Conservation (phyloP, 129 eudicot genomes). For the Logfia minima region DNA sequence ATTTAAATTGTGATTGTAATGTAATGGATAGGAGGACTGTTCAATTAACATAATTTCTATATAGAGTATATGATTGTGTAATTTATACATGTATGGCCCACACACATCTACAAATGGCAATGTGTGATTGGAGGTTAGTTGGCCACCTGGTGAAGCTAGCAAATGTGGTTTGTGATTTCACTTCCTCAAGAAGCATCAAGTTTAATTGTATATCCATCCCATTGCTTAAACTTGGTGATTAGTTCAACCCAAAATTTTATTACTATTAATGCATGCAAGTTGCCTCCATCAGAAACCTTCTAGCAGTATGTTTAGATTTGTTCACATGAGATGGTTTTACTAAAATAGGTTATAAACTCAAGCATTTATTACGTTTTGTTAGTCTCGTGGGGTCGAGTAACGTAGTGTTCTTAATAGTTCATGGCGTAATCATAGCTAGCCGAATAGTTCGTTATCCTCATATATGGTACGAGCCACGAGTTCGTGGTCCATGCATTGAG, state of each 20-base stretch:
- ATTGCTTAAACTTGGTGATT: conserved; percentile 7
- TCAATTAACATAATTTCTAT: not conserved
- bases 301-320: conserved; percentile 20
- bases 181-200: conserved; percentile 9
- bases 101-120: conserved; percentile 24
- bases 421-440: conserved; percentile 27
- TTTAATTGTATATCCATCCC: not conserved
- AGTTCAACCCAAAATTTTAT: not conserved
- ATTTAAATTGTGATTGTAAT: too few relatives aligned
- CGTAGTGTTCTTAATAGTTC: conserved; percentile 22
- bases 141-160: conserved; percentile 23
- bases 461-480: conserved; percentile 10
- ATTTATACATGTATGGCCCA: conserved; percentile 10
- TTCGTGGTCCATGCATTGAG: conserved; percentile 27
- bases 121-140: conserved; percentile 22
- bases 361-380: conserved; percentile 17
- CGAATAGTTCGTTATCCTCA: conserved; percentile 28
- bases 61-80: not conserved
- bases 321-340: conserved; percentile 24
- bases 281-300: conserved; percentile 29
- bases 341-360: conserved; percentile 1
- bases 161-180: conserved; percentile 20
- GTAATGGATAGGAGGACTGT: too few relatives aligned
- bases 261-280: not conserved
- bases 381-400: conserved; percentile 27